Conservation (phyloP, 2,329 filamentous ascomycete genomes). For the Xylariomycetidae sp. region DNA sequence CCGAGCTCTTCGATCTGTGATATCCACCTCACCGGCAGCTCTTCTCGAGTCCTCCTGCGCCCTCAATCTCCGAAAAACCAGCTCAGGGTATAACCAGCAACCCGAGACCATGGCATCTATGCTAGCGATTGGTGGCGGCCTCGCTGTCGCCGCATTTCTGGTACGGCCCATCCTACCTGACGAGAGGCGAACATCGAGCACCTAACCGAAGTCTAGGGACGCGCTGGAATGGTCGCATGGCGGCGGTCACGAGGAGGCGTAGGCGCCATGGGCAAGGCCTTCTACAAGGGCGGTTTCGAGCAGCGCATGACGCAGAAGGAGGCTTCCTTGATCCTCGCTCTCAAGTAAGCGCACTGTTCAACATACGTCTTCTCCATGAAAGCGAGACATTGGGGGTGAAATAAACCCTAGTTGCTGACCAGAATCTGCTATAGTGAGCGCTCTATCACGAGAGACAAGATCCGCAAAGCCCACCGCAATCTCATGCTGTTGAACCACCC, state of each 20-base stretch:
- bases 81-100: neutral
- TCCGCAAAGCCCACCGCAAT: slow-evolving; percentile 90
- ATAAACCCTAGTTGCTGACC: neutral
- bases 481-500: slow-evolving; percentile 98
- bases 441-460: slow-evolving; percentile 80
- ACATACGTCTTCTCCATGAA: neutral
- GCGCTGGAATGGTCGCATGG: slow-evolving; percentile 85
- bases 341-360: slow-evolving; percentile 77
- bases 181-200: neutral
- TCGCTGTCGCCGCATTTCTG: slow-evolving; percentile 46
- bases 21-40: no score
- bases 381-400: neutral
- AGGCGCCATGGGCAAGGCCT: slow-evolving; percentile 79
- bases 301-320: slow-evolving; percentile 88
- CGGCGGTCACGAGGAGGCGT: slow-evolving; percentile 73
- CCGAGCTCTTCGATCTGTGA: no score
- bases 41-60: no score
- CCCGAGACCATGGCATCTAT: slow-evolving; percentile 52
- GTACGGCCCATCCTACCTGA: slow-evolving; percentile 26
- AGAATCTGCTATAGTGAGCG: slow-evolving; percentile 60
- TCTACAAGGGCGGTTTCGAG: slow-evolving; percentile 99
- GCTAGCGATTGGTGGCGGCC: slow-evolving; percentile 41
- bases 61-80: no score
- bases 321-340: slow-evolving; percentile 81
- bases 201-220: slow-evolving; percentile 47